These are phyloP conservation scores for Astrocystis sublimbata DNA, from an alignment of 495 filamentous ascomycete species.

Conservation along the genomic window DNA sequence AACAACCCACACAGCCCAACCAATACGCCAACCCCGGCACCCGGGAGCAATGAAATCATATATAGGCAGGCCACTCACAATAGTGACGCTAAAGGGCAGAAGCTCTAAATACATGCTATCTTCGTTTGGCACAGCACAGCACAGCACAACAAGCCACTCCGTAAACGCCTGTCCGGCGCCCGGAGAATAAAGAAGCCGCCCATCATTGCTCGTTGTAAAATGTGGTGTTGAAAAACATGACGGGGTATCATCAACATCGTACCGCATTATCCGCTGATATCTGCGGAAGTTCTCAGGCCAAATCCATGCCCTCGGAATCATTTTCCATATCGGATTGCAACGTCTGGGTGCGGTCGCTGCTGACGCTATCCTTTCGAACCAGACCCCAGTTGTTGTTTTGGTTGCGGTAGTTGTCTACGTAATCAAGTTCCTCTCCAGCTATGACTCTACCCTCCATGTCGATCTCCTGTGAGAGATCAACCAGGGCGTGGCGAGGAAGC, in stretches of 20 bases:
- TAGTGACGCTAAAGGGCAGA: neutral
- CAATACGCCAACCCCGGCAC: neutral
- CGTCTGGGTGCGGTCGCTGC: constrained; percentile 57
- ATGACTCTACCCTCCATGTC: constrained; percentile 88
- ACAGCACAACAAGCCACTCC: neutral
- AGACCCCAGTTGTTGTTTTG: constrained; percentile 59
- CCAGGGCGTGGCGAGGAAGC: constrained; percentile 71
- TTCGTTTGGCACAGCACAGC: too few relatives aligned
- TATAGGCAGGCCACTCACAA: neutral
- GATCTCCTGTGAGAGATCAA: constrained; percentile 90
- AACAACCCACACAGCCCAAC: neutral
- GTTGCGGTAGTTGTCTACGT: constrained; percentile 67
- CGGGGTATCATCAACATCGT: neutral
- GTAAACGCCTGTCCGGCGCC: neutral
- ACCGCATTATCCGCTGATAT: neutral
- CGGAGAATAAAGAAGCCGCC: neutral
- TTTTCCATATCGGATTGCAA: constrained; percentile 62
- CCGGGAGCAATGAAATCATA: neutral
- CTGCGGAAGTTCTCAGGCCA: constrained; percentile 31
- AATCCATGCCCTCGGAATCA: constrained; percentile 66
- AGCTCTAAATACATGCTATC: neutral
- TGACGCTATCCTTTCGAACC: constrained; percentile 57
- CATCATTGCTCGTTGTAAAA: constrained; percentile 9
- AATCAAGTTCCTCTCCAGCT: constrained; percentile 79
- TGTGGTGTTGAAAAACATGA: neutral